These are phyloP conservation scores for Plasmodium berghei DNA, from an alignment of 169 alveolate genomes.

Conservation along the genomic window DNA sequence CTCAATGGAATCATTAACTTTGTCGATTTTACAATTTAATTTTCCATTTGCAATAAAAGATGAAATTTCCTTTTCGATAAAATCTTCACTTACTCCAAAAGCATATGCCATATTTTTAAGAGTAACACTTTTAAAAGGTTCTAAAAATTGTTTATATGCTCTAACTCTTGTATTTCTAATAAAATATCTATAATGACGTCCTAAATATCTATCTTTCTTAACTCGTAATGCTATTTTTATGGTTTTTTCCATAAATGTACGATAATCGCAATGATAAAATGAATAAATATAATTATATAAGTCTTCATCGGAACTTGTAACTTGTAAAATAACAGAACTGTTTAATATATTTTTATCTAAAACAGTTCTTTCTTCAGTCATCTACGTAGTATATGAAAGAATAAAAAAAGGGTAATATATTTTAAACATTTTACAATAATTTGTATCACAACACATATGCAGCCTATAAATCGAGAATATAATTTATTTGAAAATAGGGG, in stretches of 20 bases:
- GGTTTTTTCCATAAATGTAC: slow-evolving; percentile 89
- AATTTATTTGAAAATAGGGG: too few species aligned
- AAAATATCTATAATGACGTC: slow-evolving; percentile 89
- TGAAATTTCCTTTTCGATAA: slow-evolving; percentile 94
- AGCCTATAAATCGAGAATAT: too few species aligned
- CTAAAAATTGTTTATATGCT: slow-evolving; percentile 95
- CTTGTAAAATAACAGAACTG: slow-evolving; percentile 93
- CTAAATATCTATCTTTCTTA: slow-evolving; percentile 89
- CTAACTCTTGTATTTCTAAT: slow-evolving; percentile 95
- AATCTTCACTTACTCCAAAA: slow-evolving; percentile 94
- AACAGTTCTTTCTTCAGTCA: slow-evolving; percentile 89
- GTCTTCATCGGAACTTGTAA: slow-evolving; percentile 91
- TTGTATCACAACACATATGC: too few species aligned
- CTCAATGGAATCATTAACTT: slow-evolving; percentile 95
- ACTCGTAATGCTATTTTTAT: slow-evolving; percentile 85
- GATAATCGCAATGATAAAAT: slow-evolving; percentile 93
- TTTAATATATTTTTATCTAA: slow-evolving; percentile 89
- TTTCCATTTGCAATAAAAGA: slow-evolving; percentile 93
- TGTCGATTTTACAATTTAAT: slow-evolving; percentile 95
- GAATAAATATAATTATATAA: slow-evolving; percentile 89
- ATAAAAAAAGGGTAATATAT: not conserved
- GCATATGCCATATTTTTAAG: slow-evolving; percentile 95
- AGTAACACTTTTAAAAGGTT: slow-evolving; percentile 95
- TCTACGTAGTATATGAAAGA: slow-evolving; percentile 55
- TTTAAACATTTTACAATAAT: not conserved